Percentiles rank a stretch among this genome's conserved stretches.
These are phyloP conservation scores for Globisporangium abappressorium DNA, from an alignment of 352 stramenopile species.

Conservation along the genomic window DNA sequence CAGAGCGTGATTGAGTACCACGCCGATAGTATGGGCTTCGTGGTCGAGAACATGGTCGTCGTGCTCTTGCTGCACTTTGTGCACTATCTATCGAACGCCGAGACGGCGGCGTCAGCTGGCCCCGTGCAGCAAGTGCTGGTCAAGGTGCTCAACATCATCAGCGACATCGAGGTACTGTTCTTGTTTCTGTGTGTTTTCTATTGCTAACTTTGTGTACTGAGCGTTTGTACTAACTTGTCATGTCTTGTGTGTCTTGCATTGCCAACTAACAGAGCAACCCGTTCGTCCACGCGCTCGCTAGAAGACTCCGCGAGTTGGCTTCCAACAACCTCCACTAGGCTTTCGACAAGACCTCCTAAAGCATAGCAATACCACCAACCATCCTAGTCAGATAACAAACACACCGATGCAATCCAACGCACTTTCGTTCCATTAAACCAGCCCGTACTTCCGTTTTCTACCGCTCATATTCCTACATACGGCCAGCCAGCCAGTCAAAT, in stretches of 20 bases:
- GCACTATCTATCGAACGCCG: constrained; percentile 49
- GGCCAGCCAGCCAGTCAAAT: background rate
- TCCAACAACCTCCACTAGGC: constrained; percentile 14
- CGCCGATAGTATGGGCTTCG: constrained; percentile 65
- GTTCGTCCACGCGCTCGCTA: constrained; percentile 68
- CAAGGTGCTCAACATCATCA: constrained; percentile 65
- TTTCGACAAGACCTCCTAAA: background rate
- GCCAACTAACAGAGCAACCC: constrained; percentile 38
- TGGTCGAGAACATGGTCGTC: constrained; percentile 77
- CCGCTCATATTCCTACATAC: background rate
- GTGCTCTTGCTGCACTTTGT: constrained; percentile 67
- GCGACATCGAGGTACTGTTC: constrained; percentile 53
- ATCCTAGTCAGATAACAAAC: background rate
- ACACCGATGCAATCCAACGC: background rate
- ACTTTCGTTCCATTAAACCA: background rate
- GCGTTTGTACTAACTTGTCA: constrained; percentile 1
- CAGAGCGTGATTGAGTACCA: constrained; percentile 75
- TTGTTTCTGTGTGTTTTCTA: background rate
- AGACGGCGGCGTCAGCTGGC: constrained; percentile 18
- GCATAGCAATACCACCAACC: background rate
- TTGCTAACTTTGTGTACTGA: background rate
- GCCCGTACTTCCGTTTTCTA: too few species aligned
- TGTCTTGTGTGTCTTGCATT: constrained; percentile 10
- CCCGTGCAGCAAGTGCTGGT: constrained; percentile 53
- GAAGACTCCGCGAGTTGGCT: constrained; percentile 62